phyloP scores from a whole-genome alignment of 116 monocot genomes.

The Zostera marina region DNA sequence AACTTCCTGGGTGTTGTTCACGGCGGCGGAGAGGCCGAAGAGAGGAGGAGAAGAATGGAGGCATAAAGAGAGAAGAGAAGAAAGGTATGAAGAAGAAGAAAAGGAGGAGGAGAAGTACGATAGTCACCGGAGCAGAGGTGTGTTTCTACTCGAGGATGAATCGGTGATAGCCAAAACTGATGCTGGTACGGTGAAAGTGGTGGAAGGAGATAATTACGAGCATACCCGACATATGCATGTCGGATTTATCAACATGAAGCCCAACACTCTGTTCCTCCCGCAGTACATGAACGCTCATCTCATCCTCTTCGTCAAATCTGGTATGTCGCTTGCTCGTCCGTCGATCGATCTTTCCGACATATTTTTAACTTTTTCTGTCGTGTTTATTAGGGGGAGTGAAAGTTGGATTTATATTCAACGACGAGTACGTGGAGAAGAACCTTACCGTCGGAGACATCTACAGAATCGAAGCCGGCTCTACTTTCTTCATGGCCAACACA shows the following conservation, averaged over 20 bases:
- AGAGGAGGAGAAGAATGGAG: background rate
- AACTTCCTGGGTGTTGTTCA: background rate
- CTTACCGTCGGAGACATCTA: conserved; percentile 63
- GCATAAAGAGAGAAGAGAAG: background rate
- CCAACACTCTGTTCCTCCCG: conserved; percentile 72
- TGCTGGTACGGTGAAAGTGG: conserved; percentile 50
- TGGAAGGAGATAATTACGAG: conserved; percentile 19
- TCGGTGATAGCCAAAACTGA: conserved; percentile 57
- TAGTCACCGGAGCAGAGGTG: conserved; percentile 8
- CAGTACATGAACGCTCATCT: conserved; percentile 72
- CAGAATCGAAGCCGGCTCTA: conserved; percentile 51
- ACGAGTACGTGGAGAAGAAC: conserved; percentile 37
- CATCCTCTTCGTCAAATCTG: conserved; percentile 45
- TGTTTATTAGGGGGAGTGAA: conserved; percentile 41
- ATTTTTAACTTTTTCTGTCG: background rate
- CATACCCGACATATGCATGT: conserved; percentile 39
- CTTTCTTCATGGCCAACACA: conserved; percentile 73
- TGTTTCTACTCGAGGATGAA: conserved; percentile 40
- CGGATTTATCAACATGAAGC: conserved; percentile 79
- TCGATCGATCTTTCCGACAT: too few species aligned
- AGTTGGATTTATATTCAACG: conserved; percentile 58
- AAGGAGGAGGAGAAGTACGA: background rate
- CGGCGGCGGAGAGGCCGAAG: conserved; percentile 1
- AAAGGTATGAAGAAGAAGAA: background rate
- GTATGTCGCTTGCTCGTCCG: conserved; percentile 7